Evolutionary conservation across 2,329 filamentous ascomycete genomes (phyloP), one percentile per base, ranked within the genome.

Genomic region (Pezicula radicicola): DNA sequence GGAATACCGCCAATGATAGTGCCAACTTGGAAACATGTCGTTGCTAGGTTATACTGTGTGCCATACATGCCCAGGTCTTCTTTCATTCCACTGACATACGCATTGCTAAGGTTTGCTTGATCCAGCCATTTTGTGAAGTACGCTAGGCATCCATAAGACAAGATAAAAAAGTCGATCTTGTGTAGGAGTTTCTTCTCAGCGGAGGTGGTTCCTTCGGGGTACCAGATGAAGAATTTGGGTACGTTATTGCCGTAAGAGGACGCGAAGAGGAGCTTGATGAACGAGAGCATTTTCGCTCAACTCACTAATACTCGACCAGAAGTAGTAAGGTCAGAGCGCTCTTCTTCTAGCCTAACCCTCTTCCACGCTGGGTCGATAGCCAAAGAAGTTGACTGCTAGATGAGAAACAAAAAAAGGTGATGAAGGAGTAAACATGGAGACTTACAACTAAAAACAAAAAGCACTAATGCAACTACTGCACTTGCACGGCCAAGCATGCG

Each of bases 1-100:
- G 50, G 50, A 27, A 52, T 48, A 2, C 39, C 50, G 18, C 37
- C 33, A 33, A 52, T 25, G 4, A 52, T 37, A 10, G 30, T 39
- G 3, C 50, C 50, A 18, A 43, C 73, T 0, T 77, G 82, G 72
- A 80, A 85, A 35, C 71, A 75, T 0, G 78, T 75, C 49, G 66
- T 69, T 47, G 72, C 63, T 50, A 79, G 75, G 50, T 83, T 80
- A 33, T 81, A 69, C 51, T 83, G 69, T 54, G 83, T 81, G 2
- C 72, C 70, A 44, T 77, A 75, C 7, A 82, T 61, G 3, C 63
- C 57, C 4, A 79, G 67, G 46, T 77, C 68, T 46, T 75, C 66
- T 39, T 48, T 52, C 61, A 64, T 64, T 8, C 62, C 62, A 28
- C 51, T 57, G 6, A 63, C 58, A 41, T 61, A 63, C 45, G 50